Percentiles rank a stretch among this genome's conserved stretches.
Conservation (phyloP, 495 filamentous ascomycete genomes). For the Pseudevernia furfuracea region DNA sequence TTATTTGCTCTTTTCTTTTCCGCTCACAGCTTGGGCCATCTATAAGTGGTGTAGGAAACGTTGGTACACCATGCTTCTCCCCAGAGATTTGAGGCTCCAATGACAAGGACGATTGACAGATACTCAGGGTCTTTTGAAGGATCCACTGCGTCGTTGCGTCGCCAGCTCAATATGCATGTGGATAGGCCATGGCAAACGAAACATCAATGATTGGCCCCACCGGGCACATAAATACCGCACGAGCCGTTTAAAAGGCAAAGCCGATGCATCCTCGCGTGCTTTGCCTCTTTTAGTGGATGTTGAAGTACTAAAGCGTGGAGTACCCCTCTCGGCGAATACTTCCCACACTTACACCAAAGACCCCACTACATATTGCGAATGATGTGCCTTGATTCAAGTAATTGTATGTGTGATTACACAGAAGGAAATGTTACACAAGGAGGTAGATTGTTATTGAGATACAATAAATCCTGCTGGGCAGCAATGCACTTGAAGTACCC, state of each 20-base stretch:
- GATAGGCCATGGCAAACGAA: background rate
- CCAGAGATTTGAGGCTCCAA: background rate
- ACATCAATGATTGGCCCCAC: background rate
- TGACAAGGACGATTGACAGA: background rate
- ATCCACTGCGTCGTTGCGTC: background rate
- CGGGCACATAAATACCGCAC: conserved; percentile 5
- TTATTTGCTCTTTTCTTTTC: background rate
- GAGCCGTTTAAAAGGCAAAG: background rate
- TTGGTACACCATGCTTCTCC: background rate
- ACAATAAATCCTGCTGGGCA: background rate
- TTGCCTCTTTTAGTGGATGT: background rate
- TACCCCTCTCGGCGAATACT: background rate
- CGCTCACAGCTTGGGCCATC: background rate
- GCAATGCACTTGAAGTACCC: too few relatives aligned
- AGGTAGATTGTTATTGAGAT: background rate
- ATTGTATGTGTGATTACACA: background rate
- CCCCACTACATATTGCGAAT: background rate
- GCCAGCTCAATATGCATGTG: background rate
- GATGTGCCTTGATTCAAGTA: background rate
- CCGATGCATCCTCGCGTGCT: conserved; percentile 1
- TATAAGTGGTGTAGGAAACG: background rate
- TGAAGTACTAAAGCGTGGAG: background rate
- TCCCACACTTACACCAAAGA: background rate
- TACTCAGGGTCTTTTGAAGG: background rate
- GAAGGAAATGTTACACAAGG: background rate